A percentile compares a stretch with the other conserved stretches of the same genome.
phyloP scores from a whole-genome alignment of 192 early-diverging fungal species.

The Funneliformis mosseae region DNA sequence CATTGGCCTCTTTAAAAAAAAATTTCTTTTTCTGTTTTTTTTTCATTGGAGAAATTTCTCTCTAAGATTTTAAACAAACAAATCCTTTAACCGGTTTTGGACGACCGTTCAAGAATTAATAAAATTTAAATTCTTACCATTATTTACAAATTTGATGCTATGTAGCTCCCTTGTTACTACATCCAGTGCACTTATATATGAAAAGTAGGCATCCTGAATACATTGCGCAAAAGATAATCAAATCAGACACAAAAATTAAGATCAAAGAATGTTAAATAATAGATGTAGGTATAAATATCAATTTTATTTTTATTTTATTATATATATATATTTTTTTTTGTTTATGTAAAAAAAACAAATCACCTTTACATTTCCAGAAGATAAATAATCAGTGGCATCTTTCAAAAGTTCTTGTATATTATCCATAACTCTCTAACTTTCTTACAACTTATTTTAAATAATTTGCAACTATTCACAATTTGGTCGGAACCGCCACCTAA shows the following conservation, averaged over 20 bases:
- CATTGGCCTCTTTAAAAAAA: background rate
- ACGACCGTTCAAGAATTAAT: constrained; percentile 27
- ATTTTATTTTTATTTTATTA: background rate
- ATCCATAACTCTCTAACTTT: constrained; percentile 37
- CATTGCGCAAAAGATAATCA: background rate
- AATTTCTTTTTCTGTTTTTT: background rate
- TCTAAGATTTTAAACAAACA: too few relatives aligned
- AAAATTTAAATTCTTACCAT: constrained; percentile 45
- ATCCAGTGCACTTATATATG: constrained; percentile 48
- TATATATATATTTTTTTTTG: background rate
- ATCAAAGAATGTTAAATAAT: background rate
- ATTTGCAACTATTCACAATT: background rate
- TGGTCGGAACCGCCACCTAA: background rate
- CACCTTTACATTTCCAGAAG: constrained; percentile 52
- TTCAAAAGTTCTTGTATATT: constrained; percentile 45
- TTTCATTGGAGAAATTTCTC: too few relatives aligned
- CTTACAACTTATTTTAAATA: constrained; percentile 3
- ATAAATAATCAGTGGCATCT: constrained; percentile 44
- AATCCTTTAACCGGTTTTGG: background rate
- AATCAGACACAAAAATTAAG: background rate
- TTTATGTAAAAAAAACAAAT: background rate
- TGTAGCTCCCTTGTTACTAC: constrained; percentile 47
- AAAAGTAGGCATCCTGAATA: constrained; percentile 58
- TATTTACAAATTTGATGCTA: constrained; percentile 60
- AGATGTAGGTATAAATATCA: background rate